Evolutionary conservation across 208 protist genomes (phyloP), one percentile per base, ranked within the genome.

Genomic region (Crithidia expoeki): DNA sequence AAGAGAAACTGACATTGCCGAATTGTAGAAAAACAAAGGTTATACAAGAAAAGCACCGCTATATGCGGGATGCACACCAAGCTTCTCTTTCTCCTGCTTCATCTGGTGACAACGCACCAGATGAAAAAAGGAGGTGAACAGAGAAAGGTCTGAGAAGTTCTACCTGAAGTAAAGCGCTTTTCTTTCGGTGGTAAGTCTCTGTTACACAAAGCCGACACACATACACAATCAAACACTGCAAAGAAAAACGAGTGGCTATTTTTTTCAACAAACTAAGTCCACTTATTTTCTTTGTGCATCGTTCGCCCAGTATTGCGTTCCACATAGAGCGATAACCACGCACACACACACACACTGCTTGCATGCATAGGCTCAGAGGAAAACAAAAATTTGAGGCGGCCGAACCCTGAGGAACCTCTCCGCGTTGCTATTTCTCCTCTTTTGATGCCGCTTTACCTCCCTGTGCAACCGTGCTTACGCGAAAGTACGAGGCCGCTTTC

Each of bases 1-100:
- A 66, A 73, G 33, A 73, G 4, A 67, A 65, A 74, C 32, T n/a
- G 40, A 36, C 59, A 3, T 42, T 28, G 32, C 32, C 32, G 55
- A 47, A 32, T 44, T 46, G 55, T 47, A 28, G 55, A 60, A 44
- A 44, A 36, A 25, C 10, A 44, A 32, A 60, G 55, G 30, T 44
- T 30, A 32, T 14, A 11, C 16, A n/a, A 36, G 11, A 32, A 60
- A 60, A 28, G 21, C 44, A 50, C 14, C 17, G 44, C 16, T 6
- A 16, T n/a, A 60, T n/a, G 19, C 27, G 34, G 16, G 21, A 47
- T 3, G 21, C 7, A 16, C 38, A n/a, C 5, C 19, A 49, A 30
- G 58, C 11, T n/a, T 33, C n/a, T 4, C 36, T 63, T 38, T 10
- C 25, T 19, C 14, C 12, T 2, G 27, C 27, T 25, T 25, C 40